phyloP scores from a whole-genome alignment of 2,329 filamentous ascomycete species.

The Eurotiales sp. region DNA sequence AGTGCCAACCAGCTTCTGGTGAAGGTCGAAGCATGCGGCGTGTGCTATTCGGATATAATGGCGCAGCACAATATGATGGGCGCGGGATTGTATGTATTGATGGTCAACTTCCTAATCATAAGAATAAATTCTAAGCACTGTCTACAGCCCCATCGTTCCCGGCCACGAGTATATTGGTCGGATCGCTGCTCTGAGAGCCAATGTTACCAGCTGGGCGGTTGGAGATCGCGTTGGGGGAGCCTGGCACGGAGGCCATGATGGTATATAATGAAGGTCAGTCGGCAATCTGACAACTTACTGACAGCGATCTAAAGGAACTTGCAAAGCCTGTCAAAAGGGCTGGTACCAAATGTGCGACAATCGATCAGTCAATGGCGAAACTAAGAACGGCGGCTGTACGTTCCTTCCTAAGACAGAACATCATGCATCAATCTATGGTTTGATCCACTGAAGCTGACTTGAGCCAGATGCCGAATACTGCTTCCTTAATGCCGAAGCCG shows the following conservation, averaged over 20 bases:
- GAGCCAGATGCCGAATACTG: slow-evolving; percentile 40
- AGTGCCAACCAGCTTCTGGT: slow-evolving; percentile 60
- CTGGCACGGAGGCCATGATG: slow-evolving; percentile 61
- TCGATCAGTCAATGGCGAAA: slow-evolving; percentile 61
- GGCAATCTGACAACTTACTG: not conserved
- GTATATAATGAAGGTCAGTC: slow-evolving; percentile 16
- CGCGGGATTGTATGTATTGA: slow-evolving; percentile 44
- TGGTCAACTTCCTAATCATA: not conserved
- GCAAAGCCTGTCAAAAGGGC: slow-evolving; percentile 60
- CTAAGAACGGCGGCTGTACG: slow-evolving; percentile 61
- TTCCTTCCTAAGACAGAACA: not conserved
- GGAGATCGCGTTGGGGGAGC: slow-evolving; percentile 65
- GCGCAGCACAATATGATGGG: slow-evolving; percentile 52
- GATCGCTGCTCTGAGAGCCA: slow-evolving; percentile 58
- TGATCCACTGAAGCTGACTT: not conserved
- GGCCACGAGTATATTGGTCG: slow-evolving; percentile 71
- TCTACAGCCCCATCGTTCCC: slow-evolving; percentile 53
- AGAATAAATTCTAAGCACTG: not conserved
- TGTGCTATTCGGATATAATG: slow-evolving; percentile 62
- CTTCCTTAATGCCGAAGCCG: slow-evolving; percentile 35
- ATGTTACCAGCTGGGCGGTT: slow-evolving; percentile 52
- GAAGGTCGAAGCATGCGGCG: slow-evolving; percentile 68
- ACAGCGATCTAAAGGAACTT: slow-evolving; percentile 46
- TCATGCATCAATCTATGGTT: not conserved
- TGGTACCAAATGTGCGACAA: slow-evolving; percentile 67